Conservation (phyloP, 2,329 filamentous ascomycete species). For the Exophiala sideris region DNA sequence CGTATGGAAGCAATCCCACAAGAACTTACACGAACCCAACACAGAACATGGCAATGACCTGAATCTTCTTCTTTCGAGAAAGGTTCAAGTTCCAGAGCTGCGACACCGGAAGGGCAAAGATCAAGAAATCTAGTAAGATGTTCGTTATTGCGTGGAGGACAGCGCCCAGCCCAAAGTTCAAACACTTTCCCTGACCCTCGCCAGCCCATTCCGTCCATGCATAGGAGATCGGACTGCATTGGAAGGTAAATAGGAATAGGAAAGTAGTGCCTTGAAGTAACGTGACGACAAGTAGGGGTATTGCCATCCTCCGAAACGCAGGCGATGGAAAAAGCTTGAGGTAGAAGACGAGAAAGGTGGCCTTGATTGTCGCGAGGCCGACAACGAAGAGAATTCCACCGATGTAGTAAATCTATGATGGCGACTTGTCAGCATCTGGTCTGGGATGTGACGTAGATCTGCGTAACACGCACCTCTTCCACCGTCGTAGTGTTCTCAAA, state of each 20-base stretch:
- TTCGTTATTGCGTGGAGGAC: constrained; percentile 53
- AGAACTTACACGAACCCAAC: constrained; percentile 45
- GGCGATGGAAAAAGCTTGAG: constrained; percentile 44
- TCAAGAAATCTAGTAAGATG: constrained; percentile 52
- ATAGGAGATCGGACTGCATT: constrained; percentile 38
- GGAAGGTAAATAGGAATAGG: constrained; percentile 36
- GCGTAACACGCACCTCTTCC: constrained; percentile 2
- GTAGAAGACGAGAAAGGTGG: constrained; percentile 39
- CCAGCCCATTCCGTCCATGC: constrained; percentile 55
- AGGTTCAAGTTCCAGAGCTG: constrained; percentile 45
- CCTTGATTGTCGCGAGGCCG: constrained; percentile 40
- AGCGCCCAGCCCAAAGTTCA: constrained; percentile 48
- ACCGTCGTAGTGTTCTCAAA: constrained; percentile 9
- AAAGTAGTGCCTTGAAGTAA: constrained; percentile 33
- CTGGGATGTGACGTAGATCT: background rate
- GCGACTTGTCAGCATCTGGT: background rate
- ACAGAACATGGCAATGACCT: constrained; percentile 51
- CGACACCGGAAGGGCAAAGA: constrained; percentile 51
- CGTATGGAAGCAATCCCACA: constrained; percentile 31
- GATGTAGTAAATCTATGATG: constrained; percentile 13
- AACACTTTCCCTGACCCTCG: constrained; percentile 46
- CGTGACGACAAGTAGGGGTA: constrained; percentile 29
- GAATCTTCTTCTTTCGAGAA: constrained; percentile 48
- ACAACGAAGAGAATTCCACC: constrained; percentile 41
- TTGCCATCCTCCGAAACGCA: constrained; percentile 7